Base-by-base conservation (phyloP, 345 rosid species). In the Noccaea caerulescens region DNA sequence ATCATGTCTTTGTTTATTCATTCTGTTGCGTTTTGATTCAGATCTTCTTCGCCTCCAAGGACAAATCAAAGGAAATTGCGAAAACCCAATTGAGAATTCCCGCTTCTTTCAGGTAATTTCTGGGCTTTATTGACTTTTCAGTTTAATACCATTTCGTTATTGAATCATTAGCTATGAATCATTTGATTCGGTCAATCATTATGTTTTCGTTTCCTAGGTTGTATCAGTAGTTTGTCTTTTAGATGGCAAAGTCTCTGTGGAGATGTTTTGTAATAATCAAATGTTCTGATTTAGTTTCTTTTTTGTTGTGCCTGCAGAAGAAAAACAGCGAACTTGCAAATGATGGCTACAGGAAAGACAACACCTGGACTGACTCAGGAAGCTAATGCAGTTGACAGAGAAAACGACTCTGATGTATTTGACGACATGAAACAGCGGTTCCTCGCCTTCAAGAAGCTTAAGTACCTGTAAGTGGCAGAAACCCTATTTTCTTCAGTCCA, bases 381-480 rank as follows among this genome's bases (percentile, higher is more conserved):
- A 63, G 60, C 75, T 54, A 72, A 47, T 45, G 84, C 47, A 11
- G 9, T 3, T 47, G 66, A 69, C 46, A 76, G 32, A 72, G 77
- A 77, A 61, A 65, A 33, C 8, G 83, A 64, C 32, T 6, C 55
- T 44, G 87, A 83, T 71, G 67, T 83, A 16, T 91, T 93, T 68
- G 83, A 80, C 63, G 84, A 82, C 66, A 80, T 93, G 87, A 85
- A 85, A 79, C 83, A 80, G 14, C 84, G 86, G 37, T 91, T 93
- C 80, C 73, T 87, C 57, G 70, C 76, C 44, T 93, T 93, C 72
- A 91, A 87, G 73, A 84, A 77, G 86, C 75, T 82, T 45, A 89
- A 78, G 56, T 93, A 85, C 82, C 75, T 89, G 96, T 91, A 80
- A 80, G 89, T 41, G 7, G 7, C 11, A 14, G 54, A 69, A 8